Conservation (phyloP, 1,284 basidiomycete genomes). For the Rhodotorula sp. region DNA sequence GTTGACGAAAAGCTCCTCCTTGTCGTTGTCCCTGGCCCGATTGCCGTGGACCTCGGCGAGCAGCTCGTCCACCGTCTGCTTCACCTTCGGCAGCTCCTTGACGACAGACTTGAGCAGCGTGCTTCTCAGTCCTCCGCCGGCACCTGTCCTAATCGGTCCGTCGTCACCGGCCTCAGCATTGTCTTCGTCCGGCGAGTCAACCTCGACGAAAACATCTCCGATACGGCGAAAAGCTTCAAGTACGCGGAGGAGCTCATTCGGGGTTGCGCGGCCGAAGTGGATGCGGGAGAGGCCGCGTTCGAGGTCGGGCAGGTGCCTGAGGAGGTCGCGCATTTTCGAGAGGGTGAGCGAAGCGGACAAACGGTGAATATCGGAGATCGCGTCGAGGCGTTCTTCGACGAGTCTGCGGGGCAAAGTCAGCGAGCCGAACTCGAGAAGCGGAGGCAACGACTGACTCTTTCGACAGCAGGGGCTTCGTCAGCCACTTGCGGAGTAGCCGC, state of each 20-base stretch:
- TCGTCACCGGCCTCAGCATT: neutral
- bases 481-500: slow-evolving; percentile 77
- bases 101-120: slow-evolving; percentile 69
- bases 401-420: slow-evolving; percentile 14
- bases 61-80: slow-evolving; percentile 58
- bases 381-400: slow-evolving; percentile 72
- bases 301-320: slow-evolving; percentile 80
- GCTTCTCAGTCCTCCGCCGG: slow-evolving; percentile 59
- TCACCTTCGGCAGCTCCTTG: slow-evolving; percentile 64
- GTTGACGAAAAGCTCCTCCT: slow-evolving; percentile 62
- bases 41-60: slow-evolving; percentile 58
- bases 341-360: slow-evolving; percentile 52
- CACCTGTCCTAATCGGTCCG: neutral
- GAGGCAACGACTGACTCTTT: slow-evolving; percentile 55
- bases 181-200: slow-evolving; percentile 50
- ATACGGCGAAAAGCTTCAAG: slow-evolving; percentile 73
- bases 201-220: slow-evolving; percentile 62
- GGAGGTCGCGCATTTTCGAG: slow-evolving; percentile 63
- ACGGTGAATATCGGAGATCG: slow-evolving; percentile 75
- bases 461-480: slow-evolving; percentile 79
- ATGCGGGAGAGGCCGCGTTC: slow-evolving; percentile 83
- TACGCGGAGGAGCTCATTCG: slow-evolving; percentile 75
- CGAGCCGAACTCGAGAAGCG: neutral
- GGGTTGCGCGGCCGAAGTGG: slow-evolving; percentile 78
- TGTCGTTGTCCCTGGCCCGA: slow-evolving; percentile 66